Percentiles rank a stretch among this genome's conserved stretches.
Evolutionary conservation across 192 early-diverging fungal genomes (phyloP).

Genomic region (Podila epicladia): DNA sequence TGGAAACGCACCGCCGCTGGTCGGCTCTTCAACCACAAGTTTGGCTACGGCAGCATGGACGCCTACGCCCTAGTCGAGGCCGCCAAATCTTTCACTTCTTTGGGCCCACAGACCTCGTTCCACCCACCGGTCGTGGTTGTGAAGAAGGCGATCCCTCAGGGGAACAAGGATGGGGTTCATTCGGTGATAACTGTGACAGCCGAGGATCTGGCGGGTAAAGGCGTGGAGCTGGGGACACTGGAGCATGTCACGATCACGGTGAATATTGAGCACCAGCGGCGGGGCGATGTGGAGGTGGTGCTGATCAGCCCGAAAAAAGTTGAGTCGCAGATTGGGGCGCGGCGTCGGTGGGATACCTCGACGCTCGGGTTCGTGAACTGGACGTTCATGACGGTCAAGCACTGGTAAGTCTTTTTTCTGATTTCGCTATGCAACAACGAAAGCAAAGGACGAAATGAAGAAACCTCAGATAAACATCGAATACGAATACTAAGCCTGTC

Average conservation of each 20-base stretch:
- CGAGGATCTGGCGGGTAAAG: conserved; percentile 52
- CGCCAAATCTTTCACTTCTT: conserved; percentile 71
- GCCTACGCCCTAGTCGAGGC: conserved; percentile 82
- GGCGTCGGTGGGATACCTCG: conserved; percentile 71
- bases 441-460: too few species aligned
- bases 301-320: conserved; percentile 80
- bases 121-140: conserved; percentile 51
- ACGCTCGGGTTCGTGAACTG: conserved; percentile 80
- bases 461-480: too few species aligned
- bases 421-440: neutral
- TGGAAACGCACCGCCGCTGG: conserved; percentile 79
- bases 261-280: conserved; percentile 77
- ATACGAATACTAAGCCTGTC: neutral
- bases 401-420: conserved; percentile 75
- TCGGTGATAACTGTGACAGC: conserved; percentile 56
- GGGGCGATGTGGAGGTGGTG: conserved; percentile 89
- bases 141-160: conserved; percentile 63
- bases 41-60: conserved; percentile 93
- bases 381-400: conserved; percentile 97
- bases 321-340: conserved; percentile 72
- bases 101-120: conserved; percentile 73
- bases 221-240: conserved; percentile 60
- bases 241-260: conserved; percentile 94
- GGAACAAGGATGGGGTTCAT: conserved; percentile 45
- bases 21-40: conserved; percentile 90